Evolutionary conservation across 306 rosid species (phyloP), one percentile per base, ranked within the genome.

Genomic region (Comarum palustre): DNA sequence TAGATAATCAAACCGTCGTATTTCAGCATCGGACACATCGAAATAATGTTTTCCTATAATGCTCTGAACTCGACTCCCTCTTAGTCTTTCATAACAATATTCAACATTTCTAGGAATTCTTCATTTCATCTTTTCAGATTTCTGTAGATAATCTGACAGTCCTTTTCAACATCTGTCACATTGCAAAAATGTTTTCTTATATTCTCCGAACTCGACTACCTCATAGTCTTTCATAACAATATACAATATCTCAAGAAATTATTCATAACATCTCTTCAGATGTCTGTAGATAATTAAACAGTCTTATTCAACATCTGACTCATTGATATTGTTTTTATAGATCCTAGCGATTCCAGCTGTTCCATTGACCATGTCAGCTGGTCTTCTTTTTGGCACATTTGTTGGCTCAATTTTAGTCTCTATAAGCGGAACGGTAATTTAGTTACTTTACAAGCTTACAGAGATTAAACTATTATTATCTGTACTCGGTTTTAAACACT

Each of bases 361-460:
- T 84, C 97, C 97, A 45, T 76, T 94, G 77, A 94, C 99, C 77
- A 80, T 94, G 96, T 89, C 99, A 74, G 97, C 97, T 54, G 99
- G 99, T 65, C 97, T 94, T 74, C 91, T 94, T 74, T 94, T 94
- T 79, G 99, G 99, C 57, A 76, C 99, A 31, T 36, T 94, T 72
- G 65, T 74, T 31, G 97, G 99, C 76, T 87, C 96, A 46, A 73
- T 91, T 86, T 85, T 91, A 60, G 99, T 94, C 87, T 94, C 99
- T 13, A 83, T 91, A 72, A 91, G 99, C 31, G 97, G 99, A 84
- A 94, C 96, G 8, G 96, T 94, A 82, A 81, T 91, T 85, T 39
- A 24, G 17, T 50, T 71, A 69, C 32, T 50, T 47, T 13, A 8
- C n/a, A 27, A 42, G 72, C 34, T 66, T 55, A 72, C 22, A 39